Evolutionary conservation across 257 asterid species (phyloP).

Genomic region (Salvia splendens): DNA sequence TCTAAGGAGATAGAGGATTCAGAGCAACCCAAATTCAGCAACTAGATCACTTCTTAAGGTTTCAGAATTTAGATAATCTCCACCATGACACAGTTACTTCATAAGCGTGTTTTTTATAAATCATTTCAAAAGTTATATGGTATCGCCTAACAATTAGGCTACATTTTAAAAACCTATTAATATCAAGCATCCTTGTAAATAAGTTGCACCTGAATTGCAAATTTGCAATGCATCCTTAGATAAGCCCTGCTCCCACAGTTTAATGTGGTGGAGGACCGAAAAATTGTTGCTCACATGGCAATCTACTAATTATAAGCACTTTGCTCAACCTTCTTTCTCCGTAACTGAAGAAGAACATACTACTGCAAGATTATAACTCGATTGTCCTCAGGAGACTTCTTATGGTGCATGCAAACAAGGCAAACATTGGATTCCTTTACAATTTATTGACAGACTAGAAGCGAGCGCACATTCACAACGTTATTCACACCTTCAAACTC

Average conservation of each 20-base stretch:
- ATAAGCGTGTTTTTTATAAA: neutral
- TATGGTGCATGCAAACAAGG: neutral
- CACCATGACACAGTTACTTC: neutral
- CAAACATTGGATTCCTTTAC: neutral
- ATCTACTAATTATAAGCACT: neutral
- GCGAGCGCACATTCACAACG: neutral
- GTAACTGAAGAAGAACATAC: conserved; percentile 15
- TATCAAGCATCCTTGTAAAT: neutral
- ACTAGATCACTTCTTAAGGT: neutral
- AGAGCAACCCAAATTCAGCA: neutral
- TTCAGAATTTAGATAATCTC: neutral
- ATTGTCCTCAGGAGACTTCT: neutral
- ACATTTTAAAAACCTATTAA: neutral
- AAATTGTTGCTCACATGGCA: neutral
- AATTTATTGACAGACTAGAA: neutral
- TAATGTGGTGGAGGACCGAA: neutral
- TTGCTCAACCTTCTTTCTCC: conserved; percentile 1
- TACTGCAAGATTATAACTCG: neutral
- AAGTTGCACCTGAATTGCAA: conserved; percentile 1
- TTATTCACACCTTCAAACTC: neutral
- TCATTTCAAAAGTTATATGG: neutral
- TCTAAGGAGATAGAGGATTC: too few species aligned
- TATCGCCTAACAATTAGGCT: neutral
- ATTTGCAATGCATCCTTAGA: neutral
- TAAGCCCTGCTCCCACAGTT: neutral